Percentiles rank a stretch among this genome's conserved stretches.
These are phyloP conservation scores for Chytriomyces sp. DNA, from an alignment of 192 early-diverging fungal genomes.

Conservation along the genomic window DNA sequence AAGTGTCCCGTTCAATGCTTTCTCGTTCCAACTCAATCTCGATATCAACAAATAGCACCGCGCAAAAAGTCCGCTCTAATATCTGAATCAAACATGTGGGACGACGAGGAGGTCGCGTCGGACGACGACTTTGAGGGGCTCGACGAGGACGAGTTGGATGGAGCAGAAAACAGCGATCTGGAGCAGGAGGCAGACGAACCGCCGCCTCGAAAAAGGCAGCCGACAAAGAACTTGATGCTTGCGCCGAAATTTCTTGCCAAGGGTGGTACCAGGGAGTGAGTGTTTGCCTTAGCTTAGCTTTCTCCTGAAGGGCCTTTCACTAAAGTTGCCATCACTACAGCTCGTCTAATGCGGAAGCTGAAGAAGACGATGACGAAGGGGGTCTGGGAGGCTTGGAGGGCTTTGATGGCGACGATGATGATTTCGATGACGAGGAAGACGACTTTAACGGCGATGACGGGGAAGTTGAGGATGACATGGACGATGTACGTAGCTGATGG, in stretches of 20 bases:
- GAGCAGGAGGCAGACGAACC: background rate
- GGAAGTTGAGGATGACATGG: conserved; percentile 29
- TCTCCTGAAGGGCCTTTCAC: background rate
- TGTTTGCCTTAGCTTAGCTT: background rate
- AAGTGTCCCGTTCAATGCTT: too few species aligned
- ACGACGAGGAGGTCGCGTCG: conserved; percentile 29
- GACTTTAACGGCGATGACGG: conserved; percentile 38
- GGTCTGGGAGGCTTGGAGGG: conserved; percentile 1
- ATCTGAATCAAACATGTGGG: conserved; percentile 14
- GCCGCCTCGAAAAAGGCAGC: background rate
- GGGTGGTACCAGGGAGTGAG: background rate
- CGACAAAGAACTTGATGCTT: conserved; percentile 13
- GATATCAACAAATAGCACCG: conserved; percentile 17
- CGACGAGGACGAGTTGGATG: conserved; percentile 12
- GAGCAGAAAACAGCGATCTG: conserved; percentile 10
- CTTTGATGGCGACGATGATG: conserved; percentile 28
- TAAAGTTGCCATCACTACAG: background rate
- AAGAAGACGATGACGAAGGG: conserved; percentile 13
- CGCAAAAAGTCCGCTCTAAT: background rate
- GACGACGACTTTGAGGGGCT: conserved; percentile 30
- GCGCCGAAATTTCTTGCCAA: conserved; percentile 10
- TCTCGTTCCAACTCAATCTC: too few species aligned
- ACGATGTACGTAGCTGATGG: conserved; percentile 5
- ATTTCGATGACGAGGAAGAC: conserved; percentile 36
- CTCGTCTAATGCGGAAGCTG: conserved; percentile 5